These are phyloP conservation scores for Verticillium albo-atrum DNA, from an alignment of 2,329 filamentous ascomycete genomes.

Conservation along the genomic window DNA sequence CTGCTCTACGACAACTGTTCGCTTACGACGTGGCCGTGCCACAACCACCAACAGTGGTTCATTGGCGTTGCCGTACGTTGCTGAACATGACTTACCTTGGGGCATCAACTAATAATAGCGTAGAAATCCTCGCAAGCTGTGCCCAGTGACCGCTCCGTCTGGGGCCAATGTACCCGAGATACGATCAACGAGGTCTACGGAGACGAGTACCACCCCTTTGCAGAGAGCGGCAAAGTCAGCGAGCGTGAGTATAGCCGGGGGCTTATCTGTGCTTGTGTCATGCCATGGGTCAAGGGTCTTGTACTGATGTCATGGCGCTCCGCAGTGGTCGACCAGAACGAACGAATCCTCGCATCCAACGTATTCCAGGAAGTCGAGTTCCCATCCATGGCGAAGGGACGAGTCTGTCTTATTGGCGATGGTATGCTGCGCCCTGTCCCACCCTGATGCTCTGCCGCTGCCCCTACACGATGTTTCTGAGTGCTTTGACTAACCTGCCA, in stretches of 20 bases:
- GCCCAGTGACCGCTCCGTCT: constrained; percentile 9
- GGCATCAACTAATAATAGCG: not conserved
- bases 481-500: not conserved
- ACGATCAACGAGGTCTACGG: constrained; percentile 13
- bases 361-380: constrained; percentile 15
- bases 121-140: not conserved
- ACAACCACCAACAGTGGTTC: constrained; percentile 15
- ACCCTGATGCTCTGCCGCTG: not conserved
- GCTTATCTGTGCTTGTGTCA: too few species aligned
- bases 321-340: constrained; percentile 12
- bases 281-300: not conserved
- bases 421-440: constrained; percentile 5
- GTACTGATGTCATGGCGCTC: not conserved
- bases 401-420: constrained; percentile 14
- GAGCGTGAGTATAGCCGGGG: not conserved
- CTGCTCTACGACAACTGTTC: constrained; percentile 14
- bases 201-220: constrained; percentile 13
- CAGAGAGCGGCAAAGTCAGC: constrained; percentile 8
- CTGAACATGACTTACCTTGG: not conserved
- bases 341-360: constrained; percentile 13
- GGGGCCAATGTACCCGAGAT: constrained; percentile 8
- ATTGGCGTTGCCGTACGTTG: constrained; percentile 14
- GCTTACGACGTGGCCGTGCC: constrained; percentile 14
- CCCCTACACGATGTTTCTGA: not conserved
- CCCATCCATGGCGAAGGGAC: constrained; percentile 12